These are phyloP conservation scores for Cordyceps cateniannulata DNA, from an alignment of 2,329 filamentous ascomycete species.

Conservation along the genomic window DNA sequence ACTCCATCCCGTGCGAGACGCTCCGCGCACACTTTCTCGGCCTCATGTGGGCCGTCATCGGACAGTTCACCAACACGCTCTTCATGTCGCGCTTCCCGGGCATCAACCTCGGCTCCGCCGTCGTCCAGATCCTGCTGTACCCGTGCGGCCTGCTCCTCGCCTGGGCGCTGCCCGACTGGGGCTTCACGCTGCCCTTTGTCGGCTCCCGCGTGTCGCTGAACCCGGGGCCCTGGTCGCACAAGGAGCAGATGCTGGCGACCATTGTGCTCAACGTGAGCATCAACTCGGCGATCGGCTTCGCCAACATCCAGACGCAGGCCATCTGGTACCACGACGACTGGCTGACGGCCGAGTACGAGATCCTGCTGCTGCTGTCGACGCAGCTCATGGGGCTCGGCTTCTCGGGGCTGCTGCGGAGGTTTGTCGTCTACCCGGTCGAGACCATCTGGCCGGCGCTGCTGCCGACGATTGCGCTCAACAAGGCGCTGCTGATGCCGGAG, in stretches of 20 bases:
- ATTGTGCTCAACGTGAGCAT: slow-evolving; percentile 32
- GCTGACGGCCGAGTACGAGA: slow-evolving; percentile 23
- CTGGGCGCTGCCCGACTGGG: slow-evolving; percentile 8
- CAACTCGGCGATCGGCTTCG: slow-evolving; percentile 29
- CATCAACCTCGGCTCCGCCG: slow-evolving; percentile 3
- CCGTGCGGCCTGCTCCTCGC: slow-evolving; percentile 3
- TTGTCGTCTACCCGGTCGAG: slow-evolving; percentile 18
- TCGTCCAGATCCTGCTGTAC: slow-evolving; percentile 9
- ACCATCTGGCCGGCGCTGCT: slow-evolving; percentile 18
- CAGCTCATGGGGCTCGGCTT: slow-evolving; percentile 29
- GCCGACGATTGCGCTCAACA: slow-evolving; percentile 18
- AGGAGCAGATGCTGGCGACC: slow-evolving; percentile 34
- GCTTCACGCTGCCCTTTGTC: not conserved
- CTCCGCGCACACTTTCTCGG: slow-evolving; percentile 7
- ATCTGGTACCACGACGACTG: slow-evolving; percentile 15
- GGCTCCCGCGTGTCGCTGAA: slow-evolving; percentile 25
- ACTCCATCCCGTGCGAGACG: slow-evolving; percentile 5
- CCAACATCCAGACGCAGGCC: slow-evolving; percentile 30
- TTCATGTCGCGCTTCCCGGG: slow-evolving; percentile 10
- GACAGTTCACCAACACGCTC: slow-evolving; percentile 10
- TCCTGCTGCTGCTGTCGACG: slow-evolving; percentile 25
- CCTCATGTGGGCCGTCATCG: slow-evolving; percentile 4
- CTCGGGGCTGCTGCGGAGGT: slow-evolving; percentile 26
- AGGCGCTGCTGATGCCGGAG: slow-evolving; percentile 24
- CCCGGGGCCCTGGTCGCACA: slow-evolving; percentile 32